Evolutionary conservation across 1,284 basidiomycete genomes (phyloP), one percentile per base, ranked within the genome.

Genomic region (Meira nashicola): DNA sequence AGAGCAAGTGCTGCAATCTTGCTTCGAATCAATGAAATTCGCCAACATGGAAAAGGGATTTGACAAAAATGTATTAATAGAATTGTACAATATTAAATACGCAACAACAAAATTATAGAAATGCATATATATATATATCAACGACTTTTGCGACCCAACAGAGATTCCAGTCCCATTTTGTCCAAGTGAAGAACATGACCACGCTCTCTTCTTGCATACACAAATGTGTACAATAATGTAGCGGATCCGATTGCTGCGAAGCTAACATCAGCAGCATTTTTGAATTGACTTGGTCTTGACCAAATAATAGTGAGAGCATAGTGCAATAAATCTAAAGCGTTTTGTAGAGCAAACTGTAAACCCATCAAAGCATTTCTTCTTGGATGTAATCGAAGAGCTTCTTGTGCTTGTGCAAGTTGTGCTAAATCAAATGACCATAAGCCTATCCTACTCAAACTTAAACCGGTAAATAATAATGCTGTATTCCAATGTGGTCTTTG

Each of bases 361-460:
- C 64, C 70, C 65, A 66, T 68, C 14, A 71, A 43, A 2, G 63
- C 63, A 37, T 70, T 70, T 39, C 65, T 65, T 14, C 70, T 62
- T 2, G 63, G 65, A 3, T 63, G 59, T 8, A 58, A 61, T 28
- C 55, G 60, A 1, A 71, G 59, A 2, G 67, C 67, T 0, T 57
- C 60, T 33, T 73, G 68, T 8, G 68, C 59, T 62, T 83, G 80
- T 48, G 83, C 81, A 21, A 83, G 75, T 59, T 84, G 83, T 23
- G 80, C 79, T 9, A 84, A 78, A 62, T 84, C 83, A 64, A 84
- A 84, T 0, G 80, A 79, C 83, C 83, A 84, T 0, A 84, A 74
- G 0, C 83, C 83, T 33, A 83, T 80, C 7, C 83, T 75, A 0
- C 81, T 82, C 1, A 82, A 64, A 12, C 83, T 82, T 78, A 84